Conservation (phyloP, 345 rosid species). For the Raphanus sativus region DNA sequence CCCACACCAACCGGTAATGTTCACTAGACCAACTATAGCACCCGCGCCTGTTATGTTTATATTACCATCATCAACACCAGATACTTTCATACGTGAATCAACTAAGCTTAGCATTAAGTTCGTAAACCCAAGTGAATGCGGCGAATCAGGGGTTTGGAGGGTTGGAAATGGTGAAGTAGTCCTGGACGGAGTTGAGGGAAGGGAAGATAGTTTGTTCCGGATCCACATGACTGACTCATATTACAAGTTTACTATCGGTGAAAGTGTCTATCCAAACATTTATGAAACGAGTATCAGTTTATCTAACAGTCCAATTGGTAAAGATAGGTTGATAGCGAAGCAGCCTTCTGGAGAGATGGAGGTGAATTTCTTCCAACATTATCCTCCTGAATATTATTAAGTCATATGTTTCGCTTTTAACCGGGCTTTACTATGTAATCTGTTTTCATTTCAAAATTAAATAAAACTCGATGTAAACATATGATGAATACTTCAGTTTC, state of each 20-base stretch:
- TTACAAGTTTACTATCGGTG: not conserved
- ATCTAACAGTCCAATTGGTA: not conserved
- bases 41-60: not conserved
- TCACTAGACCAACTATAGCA: not conserved
- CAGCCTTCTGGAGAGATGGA: conserved; percentile 1
- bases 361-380: not conserved
- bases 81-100: not conserved
- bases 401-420: not conserved
- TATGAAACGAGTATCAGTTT: not conserved
- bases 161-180: not conserved
- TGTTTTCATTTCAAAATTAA: not conserved
- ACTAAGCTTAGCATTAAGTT: not conserved
- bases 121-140: not conserved
- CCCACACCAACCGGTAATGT: not conserved
- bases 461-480: not conserved
- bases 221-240: not conserved
- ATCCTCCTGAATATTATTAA: not conserved
- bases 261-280: not conserved
- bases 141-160: not conserved
- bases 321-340: not conserved
- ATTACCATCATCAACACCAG: not conserved
- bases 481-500: not conserved
- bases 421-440: not conserved
- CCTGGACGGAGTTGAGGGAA: not conserved
- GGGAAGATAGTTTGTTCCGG: not conserved